phyloP scores from a whole-genome alignment of 495 filamentous ascomycete species.

The Bathelium albidoporum region DNA sequence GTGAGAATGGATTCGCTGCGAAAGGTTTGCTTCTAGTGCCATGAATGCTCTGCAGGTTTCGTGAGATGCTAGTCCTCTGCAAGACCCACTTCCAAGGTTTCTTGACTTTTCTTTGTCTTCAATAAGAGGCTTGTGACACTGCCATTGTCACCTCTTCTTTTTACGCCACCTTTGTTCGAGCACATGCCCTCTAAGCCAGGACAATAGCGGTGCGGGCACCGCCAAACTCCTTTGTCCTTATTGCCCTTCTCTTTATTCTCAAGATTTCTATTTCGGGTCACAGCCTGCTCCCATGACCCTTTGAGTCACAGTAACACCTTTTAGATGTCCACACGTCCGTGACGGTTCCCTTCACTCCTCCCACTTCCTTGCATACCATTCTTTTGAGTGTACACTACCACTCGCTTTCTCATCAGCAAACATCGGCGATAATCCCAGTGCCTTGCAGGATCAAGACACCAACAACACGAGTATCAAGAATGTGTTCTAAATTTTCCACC shows the following conservation, averaged over 20 bases:
- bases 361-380: background rate
- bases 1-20: background rate
- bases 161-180: background rate
- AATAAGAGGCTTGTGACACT: background rate
- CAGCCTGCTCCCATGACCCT: background rate
- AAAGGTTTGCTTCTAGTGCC: background rate
- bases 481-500: constrained; percentile 1
- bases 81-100: background rate
- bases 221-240: background rate
- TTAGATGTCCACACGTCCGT: background rate
- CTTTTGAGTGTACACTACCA: background rate
- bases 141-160: background rate
- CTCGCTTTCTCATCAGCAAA: background rate
- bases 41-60: background rate
- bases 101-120: background rate
- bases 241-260: background rate
- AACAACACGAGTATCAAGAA: background rate
- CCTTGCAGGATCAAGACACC: constrained; percentile 4
- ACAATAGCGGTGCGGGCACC: constrained; percentile 4
- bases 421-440: background rate
- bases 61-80: background rate
- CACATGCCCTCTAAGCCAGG: background rate
- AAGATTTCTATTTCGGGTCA: background rate
- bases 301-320: background rate
- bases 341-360: background rate